A percentile compares a stretch with the other conserved stretches of the same genome.
These are phyloP conservation scores for Shiraia sp. DNA, from an alignment of 2,329 filamentous ascomycete genomes.

Conservation along the genomic window DNA sequence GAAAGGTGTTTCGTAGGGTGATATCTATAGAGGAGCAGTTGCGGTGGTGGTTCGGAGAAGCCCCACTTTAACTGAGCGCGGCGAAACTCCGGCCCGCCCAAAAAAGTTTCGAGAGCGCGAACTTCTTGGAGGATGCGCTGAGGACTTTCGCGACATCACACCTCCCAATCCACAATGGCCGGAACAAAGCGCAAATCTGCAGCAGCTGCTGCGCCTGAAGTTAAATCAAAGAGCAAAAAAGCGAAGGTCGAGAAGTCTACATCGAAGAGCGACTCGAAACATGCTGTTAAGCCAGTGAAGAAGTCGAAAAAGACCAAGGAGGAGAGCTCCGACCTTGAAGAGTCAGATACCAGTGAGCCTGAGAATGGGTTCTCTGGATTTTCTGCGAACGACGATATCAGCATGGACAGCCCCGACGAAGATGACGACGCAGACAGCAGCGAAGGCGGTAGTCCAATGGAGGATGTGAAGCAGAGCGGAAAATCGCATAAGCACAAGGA, in stretches of 20 bases:
- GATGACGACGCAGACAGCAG: constrained; percentile 21
- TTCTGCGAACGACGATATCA: constrained; percentile 31
- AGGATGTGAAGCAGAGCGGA: constrained; percentile 16
- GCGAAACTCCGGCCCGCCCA: constrained; percentile 20
- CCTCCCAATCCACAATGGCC: constrained; percentile 30
- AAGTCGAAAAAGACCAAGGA: constrained; percentile 35
- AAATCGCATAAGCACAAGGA: constrained; percentile 28
- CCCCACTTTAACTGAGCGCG: constrained; percentile 6
- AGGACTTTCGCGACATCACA: constrained; percentile 8
- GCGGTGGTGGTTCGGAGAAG: background rate
- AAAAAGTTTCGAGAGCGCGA: constrained; percentile 32
- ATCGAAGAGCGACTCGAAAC: constrained; percentile 31
- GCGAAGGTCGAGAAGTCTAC: constrained; percentile 39
- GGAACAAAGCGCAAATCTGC: constrained; percentile 42
- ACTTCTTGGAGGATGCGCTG: constrained; percentile 14
- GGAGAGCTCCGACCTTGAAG: constrained; percentile 34
- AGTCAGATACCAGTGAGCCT: constrained; percentile 43
- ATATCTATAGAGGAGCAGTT: background rate
- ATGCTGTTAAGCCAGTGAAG: constrained; percentile 31
- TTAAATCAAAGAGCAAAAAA: constrained; percentile 44
- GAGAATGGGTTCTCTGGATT: constrained; percentile 44
- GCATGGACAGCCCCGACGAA: too few relatives aligned
- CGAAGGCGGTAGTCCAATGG: constrained; percentile 15
- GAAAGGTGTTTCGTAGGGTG: background rate
- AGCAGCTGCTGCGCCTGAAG: constrained; percentile 18